Evolutionary conservation across 1,284 basidiomycete genomes (phyloP), one percentile per base, ranked within the genome.

Genomic region (Bondarzewia mesenterica): DNA sequence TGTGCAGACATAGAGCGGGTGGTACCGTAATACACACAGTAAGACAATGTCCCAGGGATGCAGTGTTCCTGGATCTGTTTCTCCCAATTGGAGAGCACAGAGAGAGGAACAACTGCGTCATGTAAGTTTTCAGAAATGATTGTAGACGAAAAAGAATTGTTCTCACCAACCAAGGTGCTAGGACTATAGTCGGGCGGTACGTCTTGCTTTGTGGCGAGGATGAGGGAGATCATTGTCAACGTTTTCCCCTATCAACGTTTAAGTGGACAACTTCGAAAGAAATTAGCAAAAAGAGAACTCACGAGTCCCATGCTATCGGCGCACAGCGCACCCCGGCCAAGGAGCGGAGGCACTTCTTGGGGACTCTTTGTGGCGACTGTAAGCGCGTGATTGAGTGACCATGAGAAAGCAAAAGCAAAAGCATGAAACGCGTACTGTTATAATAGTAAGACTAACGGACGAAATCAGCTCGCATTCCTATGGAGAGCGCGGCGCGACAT

Each of bases 11-110:
- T 67, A 8, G 73, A 73, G 43, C 83, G 80, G n/a, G 72, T 77
- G 5, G 74, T 66, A 20, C 88, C 85, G 53, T 90, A 85, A 62
- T 93, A 93, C 7, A 82, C 71, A 58, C 78, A 83, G 42, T 62
- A 69, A 0, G 72, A 73, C 22, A 93, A 60, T 1, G 73, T 62
- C 5, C 77, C 80, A 20, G 68, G 69, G 8, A 65, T 68, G 48
- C 88, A 80, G 55, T 93, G 90, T 47, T 93, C 90, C 23, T 74
- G 62, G 29, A 94, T 82, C 63, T 95, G 93, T 57, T 89, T 85
- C 59, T 89, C 84, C 92, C 92, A 95, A 59, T 95, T 95, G 12
- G 88, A 90, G 5, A 94, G 65, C 1, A 95, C 81, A 1, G 89
- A 93, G 16, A 94, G 75, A 1, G 93, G 93, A 16, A 81, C 85